Evolutionary conservation across 75 land plant species (phyloP).

Genomic region (Selaginella tamariscina): DNA sequence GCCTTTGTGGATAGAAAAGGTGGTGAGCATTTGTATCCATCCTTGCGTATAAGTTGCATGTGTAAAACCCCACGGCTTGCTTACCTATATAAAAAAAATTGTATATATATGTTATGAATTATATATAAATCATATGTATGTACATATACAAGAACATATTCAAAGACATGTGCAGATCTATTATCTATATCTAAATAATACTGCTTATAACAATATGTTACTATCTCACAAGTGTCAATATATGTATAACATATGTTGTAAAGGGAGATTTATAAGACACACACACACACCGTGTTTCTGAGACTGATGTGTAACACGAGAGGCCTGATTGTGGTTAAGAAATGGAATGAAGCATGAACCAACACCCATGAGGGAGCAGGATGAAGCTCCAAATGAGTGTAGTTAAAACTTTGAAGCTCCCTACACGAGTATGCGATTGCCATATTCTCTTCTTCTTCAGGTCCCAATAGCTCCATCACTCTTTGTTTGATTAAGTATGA

Average conservation of each 20-base stretch:
- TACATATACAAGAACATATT: no score
- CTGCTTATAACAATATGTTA: no score
- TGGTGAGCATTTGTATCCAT: conserved; percentile 63
- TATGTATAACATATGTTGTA: no score
- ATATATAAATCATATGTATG: no score
- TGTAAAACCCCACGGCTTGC: conserved; percentile 81
- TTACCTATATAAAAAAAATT: no score
- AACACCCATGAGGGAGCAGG: conserved; percentile 63
- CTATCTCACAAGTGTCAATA: no score
- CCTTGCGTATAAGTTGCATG: conserved; percentile 50
- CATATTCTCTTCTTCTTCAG: conserved; percentile 80
- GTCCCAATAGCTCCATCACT: conserved; percentile 64
- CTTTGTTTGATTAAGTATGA: conserved; percentile 42
- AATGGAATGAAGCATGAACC: conserved; percentile 81
- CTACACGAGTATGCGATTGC: conserved; percentile 39
- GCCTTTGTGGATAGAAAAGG: conserved; percentile 74
- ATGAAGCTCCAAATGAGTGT: conserved; percentile 72
- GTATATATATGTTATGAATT: no score
- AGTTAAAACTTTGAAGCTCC: conserved; percentile 13
- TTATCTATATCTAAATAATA: no score
- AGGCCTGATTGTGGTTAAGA: conserved; percentile 75
- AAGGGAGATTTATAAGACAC: no score
- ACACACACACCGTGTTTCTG: conserved; percentile 92
- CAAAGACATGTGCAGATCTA: no score
- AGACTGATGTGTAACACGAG: conserved; percentile 55